Conservation (phyloP, 768 basidiomycete species). For the Calocera cornea region DNA sequence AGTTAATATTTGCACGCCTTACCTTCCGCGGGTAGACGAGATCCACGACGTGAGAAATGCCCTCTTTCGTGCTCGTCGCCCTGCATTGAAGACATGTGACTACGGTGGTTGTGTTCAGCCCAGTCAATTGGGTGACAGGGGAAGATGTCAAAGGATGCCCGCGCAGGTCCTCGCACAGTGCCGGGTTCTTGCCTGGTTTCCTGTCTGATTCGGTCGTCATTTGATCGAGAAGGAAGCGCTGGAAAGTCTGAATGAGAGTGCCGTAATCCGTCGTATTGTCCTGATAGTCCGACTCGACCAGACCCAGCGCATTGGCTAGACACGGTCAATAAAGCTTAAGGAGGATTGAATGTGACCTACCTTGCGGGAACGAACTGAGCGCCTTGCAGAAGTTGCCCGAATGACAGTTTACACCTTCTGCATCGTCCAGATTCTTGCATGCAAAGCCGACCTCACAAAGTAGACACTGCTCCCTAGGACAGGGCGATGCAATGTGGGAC, state of each 20-base stretch:
- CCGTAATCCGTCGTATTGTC: conserved; percentile 61
- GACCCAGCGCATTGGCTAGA: conserved; percentile 59
- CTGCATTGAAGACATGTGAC: conserved; percentile 67
- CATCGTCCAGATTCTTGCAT: conserved; percentile 90
- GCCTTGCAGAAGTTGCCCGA: conserved; percentile 95
- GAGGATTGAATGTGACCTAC: conserved; percentile 29
- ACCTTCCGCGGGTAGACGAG: conserved; percentile 79
- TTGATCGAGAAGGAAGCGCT: conserved; percentile 82
- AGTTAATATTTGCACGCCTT: conserved; percentile 10
- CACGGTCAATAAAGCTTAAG: conserved; percentile 1
- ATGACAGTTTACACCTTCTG: conserved; percentile 86
- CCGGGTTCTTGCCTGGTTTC: conserved; percentile 40
- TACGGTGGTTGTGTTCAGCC: conserved; percentile 62
- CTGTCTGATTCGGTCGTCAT: conserved; percentile 60
- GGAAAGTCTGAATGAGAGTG: conserved; percentile 86
- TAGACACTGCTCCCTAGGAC: conserved; percentile 81
- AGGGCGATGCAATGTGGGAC: conserved; percentile 80
- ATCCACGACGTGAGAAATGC: conserved; percentile 72
- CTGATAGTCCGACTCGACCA: conserved; percentile 79
- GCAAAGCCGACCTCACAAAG: conserved; percentile 92
- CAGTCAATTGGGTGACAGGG: conserved; percentile 75
- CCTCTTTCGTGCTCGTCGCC: conserved; percentile 55
- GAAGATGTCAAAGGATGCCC: conserved; percentile 23
- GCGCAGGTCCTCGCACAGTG: conserved; percentile 17
- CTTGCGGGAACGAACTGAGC: conserved; percentile 75